phyloP scores from a whole-genome alignment of 75 land plant genomes.

The Pseudotsuga menziesii region DNA sequence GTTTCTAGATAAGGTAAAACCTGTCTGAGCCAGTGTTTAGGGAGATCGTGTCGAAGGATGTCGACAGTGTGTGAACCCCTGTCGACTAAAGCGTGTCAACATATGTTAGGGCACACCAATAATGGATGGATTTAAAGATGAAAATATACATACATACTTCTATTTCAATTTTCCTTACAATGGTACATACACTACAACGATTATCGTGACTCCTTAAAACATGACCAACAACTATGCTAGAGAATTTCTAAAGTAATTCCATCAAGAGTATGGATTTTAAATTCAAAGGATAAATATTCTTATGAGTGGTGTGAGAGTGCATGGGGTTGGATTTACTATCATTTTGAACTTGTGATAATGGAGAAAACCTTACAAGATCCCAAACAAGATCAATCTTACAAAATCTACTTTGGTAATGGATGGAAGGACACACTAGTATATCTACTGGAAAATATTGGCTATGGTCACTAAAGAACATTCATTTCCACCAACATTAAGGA shows the following conservation, averaged over 20 bases:
- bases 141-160: slow-evolving; percentile 57
- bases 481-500: slow-evolving; percentile 99
- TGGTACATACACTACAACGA: slow-evolving; percentile 95
- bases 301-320: slow-evolving; percentile 90
- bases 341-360: slow-evolving; percentile 56
- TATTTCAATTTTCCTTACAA: slow-evolving; percentile 90
- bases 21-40: too few species aligned
- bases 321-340: slow-evolving; percentile 78
- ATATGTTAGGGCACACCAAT: too few species aligned
- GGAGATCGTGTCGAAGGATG: too few species aligned
- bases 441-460: too few species aligned
- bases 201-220: slow-evolving; percentile 47
- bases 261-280: slow-evolving; percentile 92
- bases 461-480: slow-evolving; percentile 93
- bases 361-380: slow-evolving; percentile 30
- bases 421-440: slow-evolving; percentile 60
- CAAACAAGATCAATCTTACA: slow-evolving; percentile 57
- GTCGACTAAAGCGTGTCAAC: too few species aligned
- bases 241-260: slow-evolving; percentile 74
- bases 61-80: too few species aligned
- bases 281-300: slow-evolving; percentile 72
- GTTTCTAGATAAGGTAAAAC: too few species aligned
- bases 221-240: slow-evolving; percentile 55
- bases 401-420: too few species aligned
- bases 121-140: slow-evolving; percentile 72